Base-by-base conservation (phyloP, 169 alveolate genomes). In the Plasmodium fragile region DNA sequence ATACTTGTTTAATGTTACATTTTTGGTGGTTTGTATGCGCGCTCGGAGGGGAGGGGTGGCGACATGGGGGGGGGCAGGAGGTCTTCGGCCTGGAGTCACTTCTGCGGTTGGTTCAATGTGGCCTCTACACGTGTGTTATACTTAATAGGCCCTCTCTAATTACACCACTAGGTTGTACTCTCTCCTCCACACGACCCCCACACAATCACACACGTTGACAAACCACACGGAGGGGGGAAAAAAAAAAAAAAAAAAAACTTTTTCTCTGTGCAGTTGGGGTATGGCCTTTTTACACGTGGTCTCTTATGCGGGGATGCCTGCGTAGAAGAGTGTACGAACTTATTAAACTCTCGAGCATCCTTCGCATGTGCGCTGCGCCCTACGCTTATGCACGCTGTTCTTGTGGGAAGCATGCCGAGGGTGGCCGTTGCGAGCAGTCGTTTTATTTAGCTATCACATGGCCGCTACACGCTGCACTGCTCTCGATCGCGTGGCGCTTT, bases 1-100 rank as follows among this genome's bases (percentile, higher is more conserved):
- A 98, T 81, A 97, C 96, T 45, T n/a, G n/a, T n/a, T n/a, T n/a
- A n/a, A n/a, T n/a, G n/a, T n/a, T 97, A 98, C 83, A 97, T 97
- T 43, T 59, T 59, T 59, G 73, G 13, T 25, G 30, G 32, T 11
- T 0, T 10, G 53, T 59, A 59, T 4, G 32, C 2, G n/a, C n/a
- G n/a, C n/a, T n/a, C n/a, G n/a, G 11, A 4, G 7, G 73, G 34
- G 73, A n/a, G 30, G 73, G 30, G 73, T 25, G 32, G 73, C 73
- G 34, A 59, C n/a, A 59, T 59, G 1, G 30, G 1, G 25, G 7
- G 25, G 11, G 25, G 28, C 71, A 3, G 25, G 28, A 28, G 8
- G 28, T 59, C 10, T 59, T 16, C 32, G n/a, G 70, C 25, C 32
- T 59, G 1, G 4, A 18, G 3, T n/a, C 1, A n/a, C 2, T n/a